Evolutionary conservation across 2,329 filamentous ascomycete species (phyloP), one percentile per base, ranked within the genome.

Genomic region (Microsporum canis): DNA sequence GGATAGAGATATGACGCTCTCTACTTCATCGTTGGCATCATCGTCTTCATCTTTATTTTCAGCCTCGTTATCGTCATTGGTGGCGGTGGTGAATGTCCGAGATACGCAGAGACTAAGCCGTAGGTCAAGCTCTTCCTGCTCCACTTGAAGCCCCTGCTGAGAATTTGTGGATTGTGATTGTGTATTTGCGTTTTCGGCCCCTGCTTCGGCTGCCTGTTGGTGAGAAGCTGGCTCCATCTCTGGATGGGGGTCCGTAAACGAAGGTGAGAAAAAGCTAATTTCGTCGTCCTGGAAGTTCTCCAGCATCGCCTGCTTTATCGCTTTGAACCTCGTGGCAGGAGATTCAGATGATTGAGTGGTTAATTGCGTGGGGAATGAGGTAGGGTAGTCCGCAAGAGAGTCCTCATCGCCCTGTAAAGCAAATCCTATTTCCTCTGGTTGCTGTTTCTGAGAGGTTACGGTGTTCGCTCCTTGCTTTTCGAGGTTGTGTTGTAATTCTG

Each of bases 1-100:
- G 12, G 66, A 64, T n/a, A 71, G 53, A n/a, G 68, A 68, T 10
- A 68, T 53, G 0, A 66, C 61, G 45, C 66, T 71, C 12, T 59
- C 38, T 5, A 7, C 29, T 8, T 58, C 56, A 1, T 43, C 23
- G 23, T 12, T n/a, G 3, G 17, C 45, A 31, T 33, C 29, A 1
- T 31, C 47, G 1, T 33, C 47, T 6, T 51, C 47, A 1, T 51
- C 31, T 5, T 12, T 33, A 12, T 57, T n/a, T 1, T 29, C 29
- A 3, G 33, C 53, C 36, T 3, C 33, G 47, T 63, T 33, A n/a
- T 62, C 57, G 14, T 60, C 57, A 51, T 53, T 34, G 5, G 49
- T 53, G 6, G 49, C n/a, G 5, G 49, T 53, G 27, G 49, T 53
- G 27, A 34, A 34, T 5, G 31, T 34, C 10, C 14, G 49, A 34